phyloP scores from a whole-genome alignment of 2,329 filamentous ascomycete genomes.

The Zymoseptoria ardabiliae region DNA sequence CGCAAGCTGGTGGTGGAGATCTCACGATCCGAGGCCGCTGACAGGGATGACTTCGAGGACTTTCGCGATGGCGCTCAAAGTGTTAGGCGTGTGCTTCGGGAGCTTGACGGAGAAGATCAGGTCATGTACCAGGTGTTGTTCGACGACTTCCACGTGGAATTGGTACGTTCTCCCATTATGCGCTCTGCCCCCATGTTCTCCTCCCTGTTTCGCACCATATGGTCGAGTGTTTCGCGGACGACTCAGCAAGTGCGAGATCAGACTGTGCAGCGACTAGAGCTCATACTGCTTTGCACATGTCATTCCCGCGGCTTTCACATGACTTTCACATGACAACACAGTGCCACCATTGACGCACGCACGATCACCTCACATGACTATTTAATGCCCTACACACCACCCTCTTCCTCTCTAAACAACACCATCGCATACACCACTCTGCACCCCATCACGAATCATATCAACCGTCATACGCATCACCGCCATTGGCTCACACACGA shows the following conservation, averaged over 20 bases:
- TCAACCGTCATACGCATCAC: neutral
- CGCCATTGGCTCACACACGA: neutral
- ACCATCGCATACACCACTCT: neutral
- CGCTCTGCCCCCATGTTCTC: no score
- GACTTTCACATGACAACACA: neutral
- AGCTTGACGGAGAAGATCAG: constrained; percentile 20
- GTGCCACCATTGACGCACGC: neutral
- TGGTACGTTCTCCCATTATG: constrained; percentile 38
- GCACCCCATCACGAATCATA: neutral
- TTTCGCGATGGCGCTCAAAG: constrained; percentile 21
- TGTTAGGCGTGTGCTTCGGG: constrained; percentile 36
- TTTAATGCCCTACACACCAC: neutral
- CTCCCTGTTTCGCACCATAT: neutral
- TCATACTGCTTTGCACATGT: neutral
- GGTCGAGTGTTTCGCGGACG: neutral
- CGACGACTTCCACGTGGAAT: constrained; percentile 32
- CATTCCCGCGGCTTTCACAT: neutral
- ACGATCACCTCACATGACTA: neutral
- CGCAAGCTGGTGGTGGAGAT: constrained; percentile 9
- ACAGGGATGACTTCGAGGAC: constrained; percentile 20
- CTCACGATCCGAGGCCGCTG: constrained; percentile 12
- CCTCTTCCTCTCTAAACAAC: neutral
- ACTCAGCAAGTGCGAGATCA: neutral
- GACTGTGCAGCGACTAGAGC: neutral
- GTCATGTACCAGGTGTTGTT: constrained; percentile 38